Base-by-base conservation (phyloP, 495 filamentous ascomycete species). In the Aspergillus incahuasiensis region DNA sequence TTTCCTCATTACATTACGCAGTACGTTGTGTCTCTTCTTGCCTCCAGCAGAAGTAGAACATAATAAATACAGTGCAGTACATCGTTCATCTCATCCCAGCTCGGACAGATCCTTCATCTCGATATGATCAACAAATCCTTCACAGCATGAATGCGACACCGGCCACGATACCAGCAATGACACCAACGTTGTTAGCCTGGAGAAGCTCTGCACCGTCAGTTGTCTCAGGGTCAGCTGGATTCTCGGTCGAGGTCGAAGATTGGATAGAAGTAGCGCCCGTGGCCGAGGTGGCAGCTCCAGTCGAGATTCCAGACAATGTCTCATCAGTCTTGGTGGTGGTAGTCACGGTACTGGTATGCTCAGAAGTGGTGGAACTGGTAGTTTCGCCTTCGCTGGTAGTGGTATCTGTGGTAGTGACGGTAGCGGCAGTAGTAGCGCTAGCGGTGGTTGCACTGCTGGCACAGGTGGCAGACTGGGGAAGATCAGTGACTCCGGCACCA, bases 171-270 rank as follows among this genome's bases (percentile, higher is more conserved):
- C 63, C 69, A 28, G 71, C 73, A 56, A 71, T 28, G 16, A 72
- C 50, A n/a, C 66, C 62, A 9, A 63, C 48, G 24, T 68, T 70
- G 32, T 64, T 65, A 55, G 40, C 59, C 18, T 59, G 62, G 48
- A 82, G 60, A 73, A 83, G 62, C 64, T 76, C 55, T 74, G 81
- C 62, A 69, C 72, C 57, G 77, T 79, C 57, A 21, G 63, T 60
- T 65, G 20, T 62, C 51, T 40, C 64, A 49, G 4, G 67, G 46
- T 25, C 34, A 50, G 34, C 48, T 40, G 48, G 20, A 18, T 63
- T 61, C 6, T 62, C 52, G 47, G 57, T 59, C 38, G 41, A 22
- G 24, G 52, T 38, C 13, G 52, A 13, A 12, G 52, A 48, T 19
- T 39, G 6, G 18, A n/a, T 48, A 15, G 47, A 20, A 38, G 52